phyloP scores from a whole-genome alignment of 2,329 filamentous ascomycete species.

The Arthrinium phaeospermum region DNA sequence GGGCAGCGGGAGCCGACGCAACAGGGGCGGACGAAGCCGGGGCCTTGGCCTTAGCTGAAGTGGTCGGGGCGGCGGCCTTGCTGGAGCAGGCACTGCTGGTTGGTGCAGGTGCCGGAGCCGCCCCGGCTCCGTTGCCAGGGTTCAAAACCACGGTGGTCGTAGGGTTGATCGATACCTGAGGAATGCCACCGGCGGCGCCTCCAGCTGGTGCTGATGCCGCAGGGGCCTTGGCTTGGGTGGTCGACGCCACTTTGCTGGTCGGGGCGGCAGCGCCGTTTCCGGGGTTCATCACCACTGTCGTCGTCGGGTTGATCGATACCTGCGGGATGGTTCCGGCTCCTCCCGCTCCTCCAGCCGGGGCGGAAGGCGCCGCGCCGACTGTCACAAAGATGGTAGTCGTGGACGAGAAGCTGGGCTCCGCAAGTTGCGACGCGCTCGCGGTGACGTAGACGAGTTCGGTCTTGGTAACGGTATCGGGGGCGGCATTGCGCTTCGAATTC shows the following conservation, averaged over 20 bases:
- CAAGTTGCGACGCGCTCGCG: neutral
- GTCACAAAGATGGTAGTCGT: slow-evolving; percentile 24
- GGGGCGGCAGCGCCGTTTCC: slow-evolving; percentile 9
- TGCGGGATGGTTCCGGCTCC: slow-evolving; percentile 21
- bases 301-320: slow-evolving; percentile 24
- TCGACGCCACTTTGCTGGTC: neutral
- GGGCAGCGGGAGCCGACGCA: neutral
- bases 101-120: neutral
- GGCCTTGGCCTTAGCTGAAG: neutral
- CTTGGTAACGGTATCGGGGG: slow-evolving; percentile 12
- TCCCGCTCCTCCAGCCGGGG: neutral
- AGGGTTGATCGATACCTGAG: slow-evolving; percentile 2
- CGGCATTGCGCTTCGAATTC: neutral
- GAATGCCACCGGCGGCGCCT: neutral
- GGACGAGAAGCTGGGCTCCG: slow-evolving; percentile 17
- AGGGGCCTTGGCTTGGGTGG: neutral
- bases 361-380: neutral
- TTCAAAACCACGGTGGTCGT: neutral
- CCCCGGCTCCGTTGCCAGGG: neutral
- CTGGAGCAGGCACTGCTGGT: neutral
- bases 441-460: slow-evolving; percentile 16
- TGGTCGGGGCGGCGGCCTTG: neutral
- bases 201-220: neutral
- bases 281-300: slow-evolving; percentile 20
- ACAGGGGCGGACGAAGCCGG: neutral